Percentiles rank a stretch among this genome's conserved stretches.
Conservation (phyloP, 371 early-diverging fungal genomes). For the Blakeslea trispora region DNA sequence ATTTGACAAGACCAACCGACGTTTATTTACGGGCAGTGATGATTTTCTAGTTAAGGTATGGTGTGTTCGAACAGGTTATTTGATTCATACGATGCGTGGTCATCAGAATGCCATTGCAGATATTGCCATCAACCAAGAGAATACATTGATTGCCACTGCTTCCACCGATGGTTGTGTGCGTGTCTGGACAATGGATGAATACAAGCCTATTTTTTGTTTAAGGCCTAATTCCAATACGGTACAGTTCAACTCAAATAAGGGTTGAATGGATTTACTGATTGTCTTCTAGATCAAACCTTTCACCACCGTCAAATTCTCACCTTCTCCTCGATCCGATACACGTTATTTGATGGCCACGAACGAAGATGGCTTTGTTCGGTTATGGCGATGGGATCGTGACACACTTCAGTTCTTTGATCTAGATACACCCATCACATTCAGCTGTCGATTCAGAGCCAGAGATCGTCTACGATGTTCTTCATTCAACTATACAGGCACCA, state of each 20-base stretch:
- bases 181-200: slow-evolving; percentile 80
- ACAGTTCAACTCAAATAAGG: too few species aligned
- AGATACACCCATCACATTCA: slow-evolving; percentile 61
- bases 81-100: slow-evolving; percentile 82
- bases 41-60: slow-evolving; percentile 88
- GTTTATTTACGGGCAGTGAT: slow-evolving; percentile 84
- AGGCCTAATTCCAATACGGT: slow-evolving; percentile 41
- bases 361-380: slow-evolving; percentile 73
- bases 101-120: slow-evolving; percentile 82
- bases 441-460: slow-evolving; percentile 61
- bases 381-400: slow-evolving; percentile 76
- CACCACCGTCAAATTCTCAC: slow-evolving; percentile 81
- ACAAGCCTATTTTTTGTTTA: slow-evolving; percentile 69
- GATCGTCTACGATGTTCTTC: slow-evolving; percentile 69
- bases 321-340: slow-evolving; percentile 71
- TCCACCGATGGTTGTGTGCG: slow-evolving; percentile 80
- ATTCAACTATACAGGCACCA: slow-evolving; percentile 80
- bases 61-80: slow-evolving; percentile 80
- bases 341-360: slow-evolving; percentile 77
- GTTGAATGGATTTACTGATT: too few species aligned
- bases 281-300: slow-evolving; percentile 62
- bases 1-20: slow-evolving; percentile 74
- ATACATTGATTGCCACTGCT: slow-evolving; percentile 84
- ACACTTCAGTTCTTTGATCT: slow-evolving; percentile 54
- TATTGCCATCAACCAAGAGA: slow-evolving; percentile 78